Evolutionary conservation across 2,329 filamentous ascomycete genomes (phyloP), one percentile per base, ranked within the genome.

Genomic region (Ophiostoma ulmi): DNA sequence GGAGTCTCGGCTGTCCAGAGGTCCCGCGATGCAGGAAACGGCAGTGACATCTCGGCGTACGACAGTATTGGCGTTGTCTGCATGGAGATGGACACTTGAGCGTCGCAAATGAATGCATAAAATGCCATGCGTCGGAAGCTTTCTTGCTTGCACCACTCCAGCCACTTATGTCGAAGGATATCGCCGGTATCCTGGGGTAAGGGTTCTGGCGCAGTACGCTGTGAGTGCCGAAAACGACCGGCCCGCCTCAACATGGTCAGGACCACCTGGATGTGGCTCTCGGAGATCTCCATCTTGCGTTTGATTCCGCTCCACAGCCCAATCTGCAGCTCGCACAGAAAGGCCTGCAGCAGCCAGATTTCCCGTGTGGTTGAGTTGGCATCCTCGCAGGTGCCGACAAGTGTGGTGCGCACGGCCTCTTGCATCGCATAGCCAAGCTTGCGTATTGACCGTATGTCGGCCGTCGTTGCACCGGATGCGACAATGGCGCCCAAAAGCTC

Each of bases 1-100:
- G 90, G 88, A 0, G 84, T 84, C 39, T 84, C 83, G 1, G 90
- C 90, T 67, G 86, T 83, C 90, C 90, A 93, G 1, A 93, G 77
- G 14, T 85, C 82, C 70, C 84, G 83, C 0, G 86, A 81, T 72
- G 85, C 86, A 0, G 90, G 90, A 0, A 93, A 78, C 1, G 89
- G 88, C 2, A 92, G 79, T 4, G 86, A 86, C 67, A 92, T 79
- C 75, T 92, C 90, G 0, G 88, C 84, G 75, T 91, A 92, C 0
- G 89, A 90, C 73, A 92, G 86, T 26, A 87, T 80, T 0, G 89
- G 88, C 72, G 86, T 88, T 31, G 85, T 87, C 70, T 90, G 81
- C 4, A 90, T 82, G 1, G 87, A 86, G 80, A 92, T 89, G 1
- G 90, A 91, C 4, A 86, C 83, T 72, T 91, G 88, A 0, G 88